phyloP scores from a whole-genome alignment of 202 grass and related monocot species.

The Zoysia matrella region DNA sequence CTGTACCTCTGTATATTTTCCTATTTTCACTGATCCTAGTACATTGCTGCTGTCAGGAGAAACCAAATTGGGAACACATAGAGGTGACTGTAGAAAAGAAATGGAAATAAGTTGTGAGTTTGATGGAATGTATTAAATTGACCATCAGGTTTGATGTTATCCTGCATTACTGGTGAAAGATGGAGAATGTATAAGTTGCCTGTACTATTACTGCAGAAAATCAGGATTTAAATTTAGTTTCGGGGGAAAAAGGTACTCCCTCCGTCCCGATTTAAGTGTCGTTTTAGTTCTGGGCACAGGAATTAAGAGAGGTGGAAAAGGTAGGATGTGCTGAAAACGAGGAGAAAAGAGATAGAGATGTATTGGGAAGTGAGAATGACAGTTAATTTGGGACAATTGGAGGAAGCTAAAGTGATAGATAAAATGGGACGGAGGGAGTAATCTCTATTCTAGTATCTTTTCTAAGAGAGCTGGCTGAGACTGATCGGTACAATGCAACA shows the following conservation, averaged over 20 bases:
- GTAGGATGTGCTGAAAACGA: no score
- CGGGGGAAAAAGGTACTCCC: no score
- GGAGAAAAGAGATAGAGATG: neutral
- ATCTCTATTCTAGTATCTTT: neutral
- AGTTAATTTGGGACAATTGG: no score
- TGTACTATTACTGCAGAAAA: neutral
- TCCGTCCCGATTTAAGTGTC: no score
- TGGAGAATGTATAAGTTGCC: neutral
- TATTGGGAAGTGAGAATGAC: no score
- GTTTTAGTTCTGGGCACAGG: no score
- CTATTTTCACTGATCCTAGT: conserved; percentile 74
- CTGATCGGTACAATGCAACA: neutral
- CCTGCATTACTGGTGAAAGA: neutral
- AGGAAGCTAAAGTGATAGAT: no score
- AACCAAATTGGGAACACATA: conserved; percentile 82
- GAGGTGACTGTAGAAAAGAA: conserved; percentile 60
- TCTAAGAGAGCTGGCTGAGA: conserved; percentile 1
- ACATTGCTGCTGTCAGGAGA: conserved; percentile 66
- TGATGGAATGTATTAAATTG: conserved; percentile 16
- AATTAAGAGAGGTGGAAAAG: no score
- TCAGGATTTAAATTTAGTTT: neutral
- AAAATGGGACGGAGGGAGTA: neutral
- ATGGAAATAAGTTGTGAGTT: conserved; percentile 23
- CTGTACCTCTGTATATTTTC: conserved; percentile 91
- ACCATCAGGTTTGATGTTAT: conserved; percentile 1